Evolutionary conservation across 768 basidiomycete genomes (phyloP), one percentile per base, ranked within the genome.

Genomic region (Leccinum rimulosum): DNA sequence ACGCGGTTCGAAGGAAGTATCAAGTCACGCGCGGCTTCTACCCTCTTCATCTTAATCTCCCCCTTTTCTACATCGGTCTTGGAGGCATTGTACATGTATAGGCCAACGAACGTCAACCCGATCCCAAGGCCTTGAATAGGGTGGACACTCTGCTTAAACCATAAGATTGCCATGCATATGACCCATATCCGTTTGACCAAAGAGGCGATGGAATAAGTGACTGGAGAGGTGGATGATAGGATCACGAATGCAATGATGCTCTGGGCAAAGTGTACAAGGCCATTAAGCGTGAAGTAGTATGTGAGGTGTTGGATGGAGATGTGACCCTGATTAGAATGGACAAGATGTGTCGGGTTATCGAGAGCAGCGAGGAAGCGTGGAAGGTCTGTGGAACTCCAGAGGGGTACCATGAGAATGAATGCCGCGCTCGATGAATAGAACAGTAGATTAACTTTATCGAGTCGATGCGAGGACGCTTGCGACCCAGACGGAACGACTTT

Each of bases 241-340:
- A 99, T 93, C 71, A 95, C 82, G 77, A 99, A 99, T 31, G 97
- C 97, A 67, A 98, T 91, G 69, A 98, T 89, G 79, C 95, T 98
- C 75, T 99, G 97, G 1, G 87, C 88, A 68, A 97, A 99, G 75
- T 99, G 95, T 12, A 94, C 95, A 1, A 92, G 89, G 49, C 95
- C 96, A 73, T 99, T 99, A 75, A 94, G 81, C 74, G 94, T 82
- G 69, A 97, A 89, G 76, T 95, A 89, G 73, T 89, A 89, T 6
- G 79, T 59, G 50, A 98, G 84, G 3, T 87, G 84, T 64, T 89
- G 87, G 3, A 83, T 74, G 22, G 80, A 68, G 36, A 77, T 63
- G 61, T 80, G 79, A 27, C 79, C 81, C 58, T 75, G 77, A 45
- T 66, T 69, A 17, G 82, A 80, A 60, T 83, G 82, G 11, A 72